Evolutionary conservation across 352 stramenopile species (phyloP), one percentile per base, ranked within the genome.

Genomic region (Phytophthora megakarya): DNA sequence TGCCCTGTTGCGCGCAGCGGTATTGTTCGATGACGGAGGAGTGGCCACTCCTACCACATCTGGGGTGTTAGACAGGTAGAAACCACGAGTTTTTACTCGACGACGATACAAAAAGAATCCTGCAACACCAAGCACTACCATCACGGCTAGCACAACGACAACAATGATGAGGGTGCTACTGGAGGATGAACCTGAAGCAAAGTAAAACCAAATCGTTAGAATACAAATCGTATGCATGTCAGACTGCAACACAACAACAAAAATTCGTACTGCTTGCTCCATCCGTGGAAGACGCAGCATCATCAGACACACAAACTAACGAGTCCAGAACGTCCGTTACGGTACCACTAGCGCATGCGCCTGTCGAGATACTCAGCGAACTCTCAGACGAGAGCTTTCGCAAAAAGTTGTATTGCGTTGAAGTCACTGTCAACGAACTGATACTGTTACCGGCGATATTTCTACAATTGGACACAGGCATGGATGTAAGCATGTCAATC

Each of bases 361-460:
- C 45, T 12, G 48, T 61, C 0, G 57, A 58, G 12, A 89, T 69
- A 18, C 67, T 78, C 11, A 92, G 66, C 11, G 72, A 76, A 40
- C 80, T 89, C 19, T 62, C 61, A 3, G 56, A 33, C 0, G 61
- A 67, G 15, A 88, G 52, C 18, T 78, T 80, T n/a, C 78, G 75
- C 45, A 88, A 47, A 35, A 82, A 75, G 46, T 46, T 81, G 46
- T 75, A 81, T 47, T 88, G 68, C 0, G 59, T 50, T 21, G 75
- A 62, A 5, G 74, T 84, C 25, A 87, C 68, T 25, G 65, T 72
- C 61, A 85, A 46, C 42, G 49, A 75, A 28, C 47, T 63, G 60
- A 93, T 80, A 38, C 46, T 73, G 61, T 93, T 91, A 28, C 77
- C 82, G 15, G 70, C 65, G 13, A 91, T 72, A 7, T 74, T 74